Base-by-base conservation (phyloP, 164 flowering plant species). In the Aristolochia fimbriata region DNA sequence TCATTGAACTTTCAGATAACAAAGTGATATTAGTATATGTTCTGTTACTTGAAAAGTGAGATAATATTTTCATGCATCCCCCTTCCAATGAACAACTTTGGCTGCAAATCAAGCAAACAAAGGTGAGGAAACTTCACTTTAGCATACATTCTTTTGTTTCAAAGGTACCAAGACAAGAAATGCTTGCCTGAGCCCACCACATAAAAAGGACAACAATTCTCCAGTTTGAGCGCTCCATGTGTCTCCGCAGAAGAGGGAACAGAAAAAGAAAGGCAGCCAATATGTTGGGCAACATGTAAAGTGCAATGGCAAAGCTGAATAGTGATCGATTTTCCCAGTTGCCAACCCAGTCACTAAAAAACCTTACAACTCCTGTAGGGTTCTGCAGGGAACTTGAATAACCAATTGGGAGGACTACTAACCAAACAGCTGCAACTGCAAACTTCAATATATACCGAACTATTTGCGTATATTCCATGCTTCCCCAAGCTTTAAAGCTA, bases 181-280 rank as follows among this genome's bases (percentile, higher is more conserved):
- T 62, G 15, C 84, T 77, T 80, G 74, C 99, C 94, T 93, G 99
- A 43, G 97, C 81, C 97, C 99, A 94, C 99, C 99, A 94, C 88
- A 85, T 71, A 16, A 91, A 54, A 63, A 91, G 62, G 52, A 67
- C 66, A 65, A 94, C 41, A 52, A 88, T 78, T 2, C 77, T 77
- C 80, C 75, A 80, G 61, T 87, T 88, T 55, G 99, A 88, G 30
- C 90, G 86, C 76, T 94, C 99, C 85, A 94, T 68, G 56, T 65
- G 60, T 74, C 78, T 87, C 74, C 96, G 77, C 47, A 94, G 27
- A 61, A 73, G 77, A 19, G 99, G 99, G 69, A 91, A 63, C 49
- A 88, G 58, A 76, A 94, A 94, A 2, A 94, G 47, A 1, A 91
- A 4, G 37, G 81, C 83, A 62, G 91, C 88, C 70, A 91, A 62